These are phyloP conservation scores for Tillandsia leiboldiana DNA, from an alignment of 176 grass and related monocot genomes.

Conservation along the genomic window DNA sequence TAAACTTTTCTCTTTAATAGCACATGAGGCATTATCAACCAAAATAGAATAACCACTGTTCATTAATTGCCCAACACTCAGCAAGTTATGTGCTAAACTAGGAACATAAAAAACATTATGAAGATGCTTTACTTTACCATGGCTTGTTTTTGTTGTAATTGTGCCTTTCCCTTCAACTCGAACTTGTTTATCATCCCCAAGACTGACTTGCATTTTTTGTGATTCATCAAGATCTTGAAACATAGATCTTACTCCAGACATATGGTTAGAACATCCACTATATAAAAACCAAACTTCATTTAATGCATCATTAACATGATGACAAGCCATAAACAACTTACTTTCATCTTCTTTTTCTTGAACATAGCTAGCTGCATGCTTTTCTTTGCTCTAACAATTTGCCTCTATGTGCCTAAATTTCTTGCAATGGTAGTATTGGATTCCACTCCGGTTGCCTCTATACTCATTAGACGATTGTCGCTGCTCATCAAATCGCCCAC, in stretches of 20 bases:
- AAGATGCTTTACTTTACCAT: not conserved
- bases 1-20: not conserved
- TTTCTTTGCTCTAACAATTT: too few species aligned
- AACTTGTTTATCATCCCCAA: not conserved
- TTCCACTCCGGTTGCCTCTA: too few species aligned
- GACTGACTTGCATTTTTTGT: not conserved
- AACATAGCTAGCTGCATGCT: too few species aligned
- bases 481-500: too few species aligned
- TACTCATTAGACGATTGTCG: too few species aligned
- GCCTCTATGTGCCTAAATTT: too few species aligned
- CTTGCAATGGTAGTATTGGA: too few species aligned
- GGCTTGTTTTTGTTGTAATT: not conserved
- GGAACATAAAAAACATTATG: not conserved
- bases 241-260: not conserved
- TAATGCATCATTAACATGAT: too few species aligned
- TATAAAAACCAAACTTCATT: not conserved
- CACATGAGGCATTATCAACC: not conserved
- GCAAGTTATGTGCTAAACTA: not conserved
- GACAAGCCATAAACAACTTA: too few species aligned
- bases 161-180: not conserved
- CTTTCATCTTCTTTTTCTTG: too few species aligned
- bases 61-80: not conserved
- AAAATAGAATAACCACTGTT: not conserved
- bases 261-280: not conserved
- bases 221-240: not conserved